Conservation (phyloP, 73 alveolate species). For the Breviolum minutum region DNA sequence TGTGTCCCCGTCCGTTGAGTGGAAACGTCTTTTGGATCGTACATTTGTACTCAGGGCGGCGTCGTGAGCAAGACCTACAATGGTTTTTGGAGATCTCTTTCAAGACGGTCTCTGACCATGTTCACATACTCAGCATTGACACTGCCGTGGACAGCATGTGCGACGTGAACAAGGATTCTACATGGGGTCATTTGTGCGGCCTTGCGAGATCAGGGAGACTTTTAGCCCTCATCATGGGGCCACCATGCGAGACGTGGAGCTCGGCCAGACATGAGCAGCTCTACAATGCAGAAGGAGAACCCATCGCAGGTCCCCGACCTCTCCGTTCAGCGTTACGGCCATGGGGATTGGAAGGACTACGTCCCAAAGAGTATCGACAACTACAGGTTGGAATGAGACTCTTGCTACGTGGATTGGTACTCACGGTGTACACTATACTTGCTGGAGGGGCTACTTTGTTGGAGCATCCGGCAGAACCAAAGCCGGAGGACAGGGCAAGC, state of each 20-base stretch:
- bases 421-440: neutral
- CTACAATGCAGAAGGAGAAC: neutral
- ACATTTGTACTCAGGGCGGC: neutral
- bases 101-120: neutral
- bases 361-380: neutral
- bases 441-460: neutral
- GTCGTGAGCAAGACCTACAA: neutral
- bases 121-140: neutral
- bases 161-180: neutral
- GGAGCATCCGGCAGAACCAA: neutral
- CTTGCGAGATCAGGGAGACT: neutral
- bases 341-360: neutral
- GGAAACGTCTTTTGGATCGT: neutral
- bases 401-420: neutral
- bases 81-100: neutral
- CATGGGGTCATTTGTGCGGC: neutral
- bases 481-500: neutral
- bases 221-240: neutral
- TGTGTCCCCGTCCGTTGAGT: too few species aligned
- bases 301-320: neutral
- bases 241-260: slow-evolving; percentile 6
- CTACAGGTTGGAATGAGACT: neutral
- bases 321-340: neutral
- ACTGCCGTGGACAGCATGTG: neutral
- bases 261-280: neutral